Conservation (phyloP, 305 asterid species). For the Plantago coronopus region DNA sequence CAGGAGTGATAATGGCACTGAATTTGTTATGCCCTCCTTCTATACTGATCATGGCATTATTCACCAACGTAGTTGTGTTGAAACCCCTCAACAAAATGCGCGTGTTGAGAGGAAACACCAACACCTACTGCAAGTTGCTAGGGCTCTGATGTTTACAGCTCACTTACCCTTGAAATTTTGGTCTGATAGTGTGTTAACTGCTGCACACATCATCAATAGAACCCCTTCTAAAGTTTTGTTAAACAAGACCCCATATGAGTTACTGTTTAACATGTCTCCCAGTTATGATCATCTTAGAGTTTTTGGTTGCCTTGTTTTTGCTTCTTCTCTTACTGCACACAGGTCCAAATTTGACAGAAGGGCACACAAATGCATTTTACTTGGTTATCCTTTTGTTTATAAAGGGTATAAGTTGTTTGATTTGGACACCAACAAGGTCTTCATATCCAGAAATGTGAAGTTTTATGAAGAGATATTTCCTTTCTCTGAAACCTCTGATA, state of each 20-base stretch:
- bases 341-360: neutral
- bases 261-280: neutral
- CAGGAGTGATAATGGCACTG: neutral
- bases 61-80: neutral
- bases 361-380: neutral
- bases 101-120: slow-evolving; percentile 2
- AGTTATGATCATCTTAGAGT: neutral
- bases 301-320: neutral
- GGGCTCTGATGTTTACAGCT: neutral
- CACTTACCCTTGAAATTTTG: neutral
- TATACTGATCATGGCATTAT: neutral
- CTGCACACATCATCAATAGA: neutral
- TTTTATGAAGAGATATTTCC: neutral
- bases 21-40: neutral
- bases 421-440: neutral
- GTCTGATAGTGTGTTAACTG: neutral
- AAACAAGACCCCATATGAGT: neutral
- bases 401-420: neutral
- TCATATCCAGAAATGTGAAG: neutral
- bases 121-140: neutral
- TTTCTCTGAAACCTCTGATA: too few relatives aligned
- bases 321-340: neutral
- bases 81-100: slow-evolving; percentile 8
- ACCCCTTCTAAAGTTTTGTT: neutral
- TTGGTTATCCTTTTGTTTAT: neutral